These are phyloP conservation scores for Tuctoria greenei DNA, from an alignment of 176 grass and related monocot genomes.

Conservation along the genomic window DNA sequence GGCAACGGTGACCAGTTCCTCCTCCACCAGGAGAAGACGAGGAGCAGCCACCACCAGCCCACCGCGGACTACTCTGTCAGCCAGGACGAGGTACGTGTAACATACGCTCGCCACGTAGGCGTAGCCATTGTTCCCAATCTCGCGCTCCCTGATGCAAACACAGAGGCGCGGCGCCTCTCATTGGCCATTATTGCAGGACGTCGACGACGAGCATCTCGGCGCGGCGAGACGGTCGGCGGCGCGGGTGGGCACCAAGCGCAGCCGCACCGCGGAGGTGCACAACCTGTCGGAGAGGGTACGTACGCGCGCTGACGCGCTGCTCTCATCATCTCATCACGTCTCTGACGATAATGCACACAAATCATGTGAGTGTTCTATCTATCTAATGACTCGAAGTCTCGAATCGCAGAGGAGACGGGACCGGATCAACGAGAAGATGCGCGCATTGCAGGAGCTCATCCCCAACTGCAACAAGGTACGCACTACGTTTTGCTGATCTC, in stretches of 20 bases:
- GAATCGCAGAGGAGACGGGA: slow-evolving; percentile 48
- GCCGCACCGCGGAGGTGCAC: slow-evolving; percentile 53
- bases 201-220: slow-evolving; percentile 38
- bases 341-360: neutral
- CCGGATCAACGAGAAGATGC: slow-evolving; percentile 67
- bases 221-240: slow-evolving; percentile 21
- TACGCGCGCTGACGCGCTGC: neutral
- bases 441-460: slow-evolving; percentile 53
- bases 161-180: too few relatives aligned
- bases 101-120: neutral
- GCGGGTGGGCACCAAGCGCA: slow-evolving; percentile 42
- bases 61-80: slow-evolving; percentile 31
- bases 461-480: slow-evolving; percentile 57
- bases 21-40: neutral
- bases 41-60: neutral
- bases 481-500: too few relatives aligned
- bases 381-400: too few relatives aligned
- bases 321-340: neutral
- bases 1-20: slow-evolving; percentile 38
- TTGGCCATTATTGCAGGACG: slow-evolving; percentile 9
- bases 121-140: too few relatives aligned
- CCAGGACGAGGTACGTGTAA: slow-evolving; percentile 47
- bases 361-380: too few relatives aligned
- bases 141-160: too few relatives aligned
- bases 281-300: slow-evolving; percentile 54